Percentiles rank a stretch among this genome's conserved stretches.
phyloP scores from a whole-genome alignment of 1,139 yeast species.

The Nematodospora anomalae region DNA sequence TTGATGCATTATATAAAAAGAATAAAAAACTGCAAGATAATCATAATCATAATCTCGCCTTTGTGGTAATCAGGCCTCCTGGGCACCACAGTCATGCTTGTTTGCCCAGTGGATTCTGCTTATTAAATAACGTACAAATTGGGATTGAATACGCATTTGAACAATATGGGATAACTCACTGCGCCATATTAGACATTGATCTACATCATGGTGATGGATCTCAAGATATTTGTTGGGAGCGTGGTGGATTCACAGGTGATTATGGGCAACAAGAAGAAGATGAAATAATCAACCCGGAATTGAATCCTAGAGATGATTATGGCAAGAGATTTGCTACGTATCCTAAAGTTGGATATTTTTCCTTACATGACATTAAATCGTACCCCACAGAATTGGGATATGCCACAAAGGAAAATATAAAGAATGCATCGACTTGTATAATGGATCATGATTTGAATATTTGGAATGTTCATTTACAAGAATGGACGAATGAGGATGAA shows the following conservation, averaged over 20 bases:
- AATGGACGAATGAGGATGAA: slow-evolving; percentile 62
- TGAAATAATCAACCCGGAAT: slow-evolving; percentile 30
- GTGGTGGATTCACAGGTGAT: slow-evolving; percentile 62
- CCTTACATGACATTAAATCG: slow-evolving; percentile 82
- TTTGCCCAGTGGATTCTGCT: slow-evolving; percentile 84
- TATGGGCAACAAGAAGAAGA: slow-evolving; percentile 48
- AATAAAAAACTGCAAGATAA: slow-evolving; percentile 3
- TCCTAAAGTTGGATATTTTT: slow-evolving; percentile 79
- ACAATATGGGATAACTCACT: slow-evolving; percentile 69
- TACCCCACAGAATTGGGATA: slow-evolving; percentile 82
- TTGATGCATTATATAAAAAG: slow-evolving; percentile 53
- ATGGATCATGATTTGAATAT: slow-evolving; percentile 79
- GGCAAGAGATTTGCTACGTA: slow-evolving; percentile 53
- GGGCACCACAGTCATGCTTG: slow-evolving; percentile 91
- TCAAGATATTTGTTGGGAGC: slow-evolving; percentile 84
- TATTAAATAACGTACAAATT: slow-evolving; percentile 79
- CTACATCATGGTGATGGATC: slow-evolving; percentile 93
- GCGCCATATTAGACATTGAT: slow-evolving; percentile 80
- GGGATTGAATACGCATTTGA: slow-evolving; percentile 78
- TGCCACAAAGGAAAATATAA: slow-evolving; percentile 70
- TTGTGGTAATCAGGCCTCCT: slow-evolving; percentile 77
- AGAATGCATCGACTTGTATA: slow-evolving; percentile 77
- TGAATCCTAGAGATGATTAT: slow-evolving; percentile 47
- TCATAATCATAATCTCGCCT: slow-evolving; percentile 53
- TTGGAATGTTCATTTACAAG: slow-evolving; percentile 83